Conservation (phyloP, 2,329 filamentous ascomycete genomes). For the Cladosporium sp. region DNA sequence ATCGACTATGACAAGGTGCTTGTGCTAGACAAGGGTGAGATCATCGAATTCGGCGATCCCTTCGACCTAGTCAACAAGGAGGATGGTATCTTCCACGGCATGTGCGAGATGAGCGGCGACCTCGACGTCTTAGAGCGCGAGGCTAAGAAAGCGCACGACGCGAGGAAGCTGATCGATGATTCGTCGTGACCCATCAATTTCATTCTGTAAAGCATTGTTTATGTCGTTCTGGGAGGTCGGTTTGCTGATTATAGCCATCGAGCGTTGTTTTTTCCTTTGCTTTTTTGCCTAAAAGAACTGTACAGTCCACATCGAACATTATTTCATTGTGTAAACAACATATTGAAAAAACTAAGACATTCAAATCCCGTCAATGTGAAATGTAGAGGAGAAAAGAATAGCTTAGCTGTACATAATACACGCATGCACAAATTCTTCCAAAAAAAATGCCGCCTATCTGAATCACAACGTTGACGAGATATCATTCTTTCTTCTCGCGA, state of each 20-base stretch:
- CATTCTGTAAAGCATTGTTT: not conserved
- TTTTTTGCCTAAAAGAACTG: not conserved
- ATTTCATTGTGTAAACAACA: too few species aligned
- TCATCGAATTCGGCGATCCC: slow-evolving; percentile 88
- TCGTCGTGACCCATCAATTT: not conserved
- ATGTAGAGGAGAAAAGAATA: too few species aligned
- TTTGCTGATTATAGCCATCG: not conserved
- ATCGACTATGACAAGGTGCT: slow-evolving; percentile 98
- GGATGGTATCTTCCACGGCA: slow-evolving; percentile 61
- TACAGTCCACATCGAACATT: too few species aligned
- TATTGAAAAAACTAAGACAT: too few species aligned
- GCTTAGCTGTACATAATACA: too few species aligned
- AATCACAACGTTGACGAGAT: too few species aligned
- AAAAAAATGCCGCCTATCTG: too few species aligned
- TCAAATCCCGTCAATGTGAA: too few species aligned
- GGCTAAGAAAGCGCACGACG: slow-evolving; percentile 50
- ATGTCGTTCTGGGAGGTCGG: not conserved
- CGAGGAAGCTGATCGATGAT: slow-evolving; percentile 37
- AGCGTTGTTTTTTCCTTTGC: not conserved
- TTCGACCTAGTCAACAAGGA: slow-evolving; percentile 72
- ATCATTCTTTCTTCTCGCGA: too few species aligned
- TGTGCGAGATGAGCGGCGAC: slow-evolving; percentile 67
- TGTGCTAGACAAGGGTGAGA: slow-evolving; percentile 81
- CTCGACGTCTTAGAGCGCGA: slow-evolving; percentile 53
- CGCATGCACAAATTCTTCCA: too few species aligned